Evolutionary conservation across 345 rosid genomes (phyloP).

Genomic region (Hirschfeldia incana): DNA sequence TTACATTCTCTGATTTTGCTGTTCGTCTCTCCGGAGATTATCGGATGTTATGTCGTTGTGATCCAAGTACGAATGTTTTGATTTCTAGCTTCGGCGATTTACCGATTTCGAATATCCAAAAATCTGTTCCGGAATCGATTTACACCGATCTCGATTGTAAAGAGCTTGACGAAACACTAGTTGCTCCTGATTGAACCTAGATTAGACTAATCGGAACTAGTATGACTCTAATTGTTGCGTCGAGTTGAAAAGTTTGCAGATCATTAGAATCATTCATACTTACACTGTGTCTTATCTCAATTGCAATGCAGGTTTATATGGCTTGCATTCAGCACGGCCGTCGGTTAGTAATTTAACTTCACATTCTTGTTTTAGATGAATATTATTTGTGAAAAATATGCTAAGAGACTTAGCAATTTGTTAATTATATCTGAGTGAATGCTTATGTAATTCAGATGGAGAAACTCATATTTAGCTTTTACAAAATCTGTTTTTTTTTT

Average conservation of each 20-base stretch:
- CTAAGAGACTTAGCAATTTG: neutral
- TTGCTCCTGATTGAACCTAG: neutral
- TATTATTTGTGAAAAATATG: neutral
- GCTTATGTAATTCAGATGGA: conserved; percentile 1
- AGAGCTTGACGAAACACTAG: conserved; percentile 13
- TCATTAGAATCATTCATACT: neutral
- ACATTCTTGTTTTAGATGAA: neutral
- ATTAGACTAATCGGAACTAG: conserved; percentile 22
- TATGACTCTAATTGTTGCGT: conserved; percentile 2
- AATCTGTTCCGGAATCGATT: neutral
- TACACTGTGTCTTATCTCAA: neutral
- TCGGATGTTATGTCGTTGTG: neutral
- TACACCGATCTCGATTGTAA: neutral
- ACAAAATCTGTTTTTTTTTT: neutral
- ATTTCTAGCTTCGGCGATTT: conserved; percentile 2
- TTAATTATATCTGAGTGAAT: neutral
- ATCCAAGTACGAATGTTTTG: neutral
- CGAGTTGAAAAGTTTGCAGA: conserved; percentile 5
- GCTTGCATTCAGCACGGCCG: conserved; percentile 82
- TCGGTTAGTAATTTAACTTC: conserved; percentile 54
- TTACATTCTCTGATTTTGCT: conserved; percentile 10
- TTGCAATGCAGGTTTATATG: conserved; percentile 78
- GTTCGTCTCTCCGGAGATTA: conserved; percentile 41
- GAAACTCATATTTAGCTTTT: neutral
- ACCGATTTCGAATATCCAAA: neutral